Percentiles rank a stretch among this genome's conserved stretches.
These are phyloP conservation scores for Nemania sp. DNA, from an alignment of 2,329 filamentous ascomycete genomes.

Conservation along the genomic window DNA sequence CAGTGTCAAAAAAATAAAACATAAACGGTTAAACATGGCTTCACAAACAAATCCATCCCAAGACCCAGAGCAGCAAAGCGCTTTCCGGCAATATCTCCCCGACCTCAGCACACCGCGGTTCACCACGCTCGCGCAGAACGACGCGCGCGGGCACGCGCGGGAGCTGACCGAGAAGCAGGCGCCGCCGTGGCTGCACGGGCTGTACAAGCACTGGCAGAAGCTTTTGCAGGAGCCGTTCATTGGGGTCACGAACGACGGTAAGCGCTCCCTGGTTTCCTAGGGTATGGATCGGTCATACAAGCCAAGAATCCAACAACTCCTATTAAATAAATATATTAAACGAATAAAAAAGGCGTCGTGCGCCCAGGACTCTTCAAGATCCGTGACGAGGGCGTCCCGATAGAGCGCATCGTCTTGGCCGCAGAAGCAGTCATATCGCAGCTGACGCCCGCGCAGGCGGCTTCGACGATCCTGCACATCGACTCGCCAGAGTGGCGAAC, in stretches of 20 bases:
- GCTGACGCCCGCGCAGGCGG: constrained; percentile 53
- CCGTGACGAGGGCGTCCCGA: constrained; percentile 66
- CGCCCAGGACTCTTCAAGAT: constrained; percentile 58
- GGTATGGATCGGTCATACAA: too few species aligned
- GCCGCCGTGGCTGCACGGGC: constrained; percentile 68
- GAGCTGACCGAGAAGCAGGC: constrained; percentile 60
- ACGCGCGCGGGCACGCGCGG: constrained; percentile 63
- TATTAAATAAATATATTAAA: background rate
- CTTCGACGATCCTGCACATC: constrained; percentile 60
- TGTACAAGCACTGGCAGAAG: constrained; percentile 62
- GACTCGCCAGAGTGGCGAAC: constrained; percentile 73
- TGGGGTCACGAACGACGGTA: constrained; percentile 71
- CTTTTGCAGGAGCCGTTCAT: constrained; percentile 68
- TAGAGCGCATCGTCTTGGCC: constrained; percentile 57
- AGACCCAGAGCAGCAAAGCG: constrained; percentile 17
- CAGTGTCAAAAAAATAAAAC: background rate
- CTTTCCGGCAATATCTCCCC: constrained; percentile 63
- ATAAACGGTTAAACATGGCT: constrained; percentile 21
- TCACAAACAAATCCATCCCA: constrained; percentile 1
- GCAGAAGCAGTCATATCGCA: constrained; percentile 50
- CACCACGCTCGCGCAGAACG: constrained; percentile 63
- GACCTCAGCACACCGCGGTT: constrained; percentile 65
- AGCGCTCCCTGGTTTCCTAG: constrained; percentile 8
- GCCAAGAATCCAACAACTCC: too few species aligned
- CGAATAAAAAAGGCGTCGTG: constrained; percentile 48